These are phyloP conservation scores for Alternaria gansuensis DNA, from an alignment of 2,329 filamentous ascomycete species.

Conservation along the genomic window DNA sequence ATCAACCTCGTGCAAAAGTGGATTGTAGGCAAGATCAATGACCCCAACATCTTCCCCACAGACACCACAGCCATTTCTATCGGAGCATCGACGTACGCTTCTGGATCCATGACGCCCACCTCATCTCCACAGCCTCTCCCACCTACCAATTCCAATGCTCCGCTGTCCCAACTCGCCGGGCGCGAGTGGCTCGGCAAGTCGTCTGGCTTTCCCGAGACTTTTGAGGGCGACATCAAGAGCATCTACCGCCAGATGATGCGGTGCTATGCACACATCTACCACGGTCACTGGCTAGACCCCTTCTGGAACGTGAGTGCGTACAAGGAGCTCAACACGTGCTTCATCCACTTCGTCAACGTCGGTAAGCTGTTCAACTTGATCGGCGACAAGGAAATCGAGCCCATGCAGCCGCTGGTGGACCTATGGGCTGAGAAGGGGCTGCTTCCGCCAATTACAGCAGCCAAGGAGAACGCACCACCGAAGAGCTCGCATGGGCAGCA, in stretches of 20 bases:
- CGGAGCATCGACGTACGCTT: conserved; percentile 66
- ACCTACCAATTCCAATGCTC: conserved; percentile 59
- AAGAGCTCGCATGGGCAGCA: conserved; percentile 32
- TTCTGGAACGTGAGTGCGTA: conserved; percentile 61
- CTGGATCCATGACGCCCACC: conserved; percentile 60
- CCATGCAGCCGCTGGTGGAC: conserved; percentile 93
- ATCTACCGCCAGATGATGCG: conserved; percentile 66
- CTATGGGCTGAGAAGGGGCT: conserved; percentile 90
- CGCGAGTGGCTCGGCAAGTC: conserved; percentile 88
- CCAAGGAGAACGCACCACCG: conserved; percentile 35
- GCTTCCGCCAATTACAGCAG: conserved; percentile 64
- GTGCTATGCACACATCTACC: conserved; percentile 64
- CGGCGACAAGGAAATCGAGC: conserved; percentile 88
- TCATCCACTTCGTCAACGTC: conserved; percentile 63
- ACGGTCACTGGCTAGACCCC: conserved; percentile 61
- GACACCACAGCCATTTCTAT: conserved; percentile 76
- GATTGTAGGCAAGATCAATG: conserved; percentile 95
- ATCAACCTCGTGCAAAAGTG: conserved; percentile 96
- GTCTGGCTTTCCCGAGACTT: conserved; percentile 70
- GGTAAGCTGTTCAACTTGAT: conserved; percentile 83
- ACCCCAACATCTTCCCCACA: conserved; percentile 88
- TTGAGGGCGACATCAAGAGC: conserved; percentile 78
- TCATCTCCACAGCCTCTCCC: conserved; percentile 57
- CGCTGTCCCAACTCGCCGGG: conserved; percentile 70
- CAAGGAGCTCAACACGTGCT: conserved; percentile 64